Evolutionary conservation across 768 basidiomycete species (phyloP), one percentile per base, ranked within the genome.

Genomic region (Termitomyces bulborhizus): DNA sequence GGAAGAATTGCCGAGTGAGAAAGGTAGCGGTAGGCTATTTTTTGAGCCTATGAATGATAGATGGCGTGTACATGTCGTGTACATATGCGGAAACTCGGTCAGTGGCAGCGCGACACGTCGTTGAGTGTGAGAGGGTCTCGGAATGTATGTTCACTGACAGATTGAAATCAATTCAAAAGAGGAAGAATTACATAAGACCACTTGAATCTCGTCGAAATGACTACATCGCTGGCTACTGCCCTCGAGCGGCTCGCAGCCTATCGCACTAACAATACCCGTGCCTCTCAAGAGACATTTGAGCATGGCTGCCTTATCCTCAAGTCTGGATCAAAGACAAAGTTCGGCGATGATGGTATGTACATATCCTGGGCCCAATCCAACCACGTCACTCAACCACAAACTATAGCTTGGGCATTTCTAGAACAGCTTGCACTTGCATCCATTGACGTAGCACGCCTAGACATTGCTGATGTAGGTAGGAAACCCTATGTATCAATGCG

Each of bases 341-440:
- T 80, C 27, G 82, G 80, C 3, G 81, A 86, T 55, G 83, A 88
- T 57, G 75, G 86, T 85, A 55, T 50, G 71, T 57, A 11, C 8
- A 18, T 7, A 26, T 18, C n/a, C 41, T 21, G 18, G 9, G 18
- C 7, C 50, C 49, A 61, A 59, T 18, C 15, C 41, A 18, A 44
- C 36, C 53, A 51, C 34, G 40, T 59, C 53, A 53, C 24, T 36
- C 31, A 29, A 36, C 41, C 26, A 16, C 5, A 36, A 27, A 31
- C 1, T 27, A 47, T 62, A 93, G 93, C 77, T 31, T 93, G 90
- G 90, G 77, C 79, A 11, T 85, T 90, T 58, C 69, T 91, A 7
- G 94, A 96, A 63, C 90, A 93, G 63, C 75, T 93, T 2, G 78
- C 83, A 2, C 68, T 91, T 47, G 90, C 93, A 3, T 79, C 93